Percentiles rank a stretch among this genome's conserved stretches.
phyloP scores from a whole-genome alignment of 2,329 filamentous ascomycete species.

The Colletotrichum melonis region DNA sequence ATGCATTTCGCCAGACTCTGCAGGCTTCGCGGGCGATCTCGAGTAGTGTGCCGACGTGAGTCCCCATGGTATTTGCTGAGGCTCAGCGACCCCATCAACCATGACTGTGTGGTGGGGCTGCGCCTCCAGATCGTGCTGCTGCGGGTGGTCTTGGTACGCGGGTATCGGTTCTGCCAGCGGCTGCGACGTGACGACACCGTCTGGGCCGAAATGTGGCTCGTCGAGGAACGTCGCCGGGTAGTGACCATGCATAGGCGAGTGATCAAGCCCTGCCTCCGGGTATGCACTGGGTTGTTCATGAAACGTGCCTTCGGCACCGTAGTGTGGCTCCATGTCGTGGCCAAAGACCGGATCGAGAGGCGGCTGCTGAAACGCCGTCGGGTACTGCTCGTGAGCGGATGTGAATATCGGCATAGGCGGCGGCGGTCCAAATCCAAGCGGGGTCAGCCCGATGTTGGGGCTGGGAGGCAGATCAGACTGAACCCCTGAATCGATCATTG shows the following conservation, averaged over 20 bases:
- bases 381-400: conserved; percentile 17
- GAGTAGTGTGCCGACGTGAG: conserved; percentile 18
- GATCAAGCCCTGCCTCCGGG: conserved; percentile 24
- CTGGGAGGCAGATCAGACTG: conserved; percentile 16
- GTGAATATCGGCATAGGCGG: conserved; percentile 21
- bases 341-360: conserved; percentile 13
- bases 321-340: conserved; percentile 19
- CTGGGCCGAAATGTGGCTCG: conserved; percentile 11
- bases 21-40: background rate
- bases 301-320: conserved; percentile 1
- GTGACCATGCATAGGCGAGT: background rate
- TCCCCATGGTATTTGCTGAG: conserved; percentile 31
- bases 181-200: background rate
- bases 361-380: conserved; percentile 23
- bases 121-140: background rate
- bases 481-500: conserved; percentile 31
- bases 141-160: background rate
- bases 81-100: conserved; percentile 28
- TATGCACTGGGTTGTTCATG: conserved; percentile 19
- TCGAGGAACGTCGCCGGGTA: conserved; percentile 28
- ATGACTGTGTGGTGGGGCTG: conserved; percentile 13
- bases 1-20: background rate
- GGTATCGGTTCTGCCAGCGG: conserved; percentile 1
- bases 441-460: background rate
- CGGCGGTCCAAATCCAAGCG: conserved; percentile 13